Evolutionary conservation across 495 filamentous ascomycete species (phyloP), one percentile per base, ranked within the genome.

Genomic region (Neurospora sp.): DNA sequence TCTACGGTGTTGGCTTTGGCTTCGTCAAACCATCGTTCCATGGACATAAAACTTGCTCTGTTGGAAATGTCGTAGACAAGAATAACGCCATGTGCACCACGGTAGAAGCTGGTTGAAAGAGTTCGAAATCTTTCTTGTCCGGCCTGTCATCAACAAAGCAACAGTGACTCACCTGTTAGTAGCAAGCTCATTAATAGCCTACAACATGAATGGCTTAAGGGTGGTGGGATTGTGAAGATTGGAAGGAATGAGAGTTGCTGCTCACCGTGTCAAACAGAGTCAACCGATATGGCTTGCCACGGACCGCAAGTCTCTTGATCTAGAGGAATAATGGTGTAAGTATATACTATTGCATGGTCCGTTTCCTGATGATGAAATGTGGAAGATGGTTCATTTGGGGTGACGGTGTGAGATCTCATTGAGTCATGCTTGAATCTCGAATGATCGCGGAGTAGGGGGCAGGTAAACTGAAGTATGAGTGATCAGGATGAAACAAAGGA

Each of bases 11-110:
- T 86, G 9, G 79, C 76, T 76, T 87, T 84, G 7, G 84, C 87
- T 72, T 90, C 88, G n/a, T 85, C 81, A 74, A 88, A 88, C 88
- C 88, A 90, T 66, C 83, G 81, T 69, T 87, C 86, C 86, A 90
- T 87, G 54, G 84, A 81, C 28, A 84, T 78, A 73, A 90, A 90
- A 73, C 82, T 85, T 48, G 87, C 85, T 40, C 85, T 76, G 74
- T 81, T 87, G 19, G 86, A 85, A 45, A 90, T 85, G 75, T 90
- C 88, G 78, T 89, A 90, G 54, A 89, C 86, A 34, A 90, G 78
- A 73, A 90, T 84, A 71, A 90, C 85, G 74, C 83, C 88, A 73
- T 89, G 88, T 4, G 88, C 87, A 69, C 87, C 87, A 39, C 88
- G 87, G 81, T 90, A 90, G 79, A 89, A 90, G 73, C 83, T 85